Base-by-base conservation (phyloP, 192 early-diverging fungal genomes). In the Thoreauomyces humboldtii region DNA sequence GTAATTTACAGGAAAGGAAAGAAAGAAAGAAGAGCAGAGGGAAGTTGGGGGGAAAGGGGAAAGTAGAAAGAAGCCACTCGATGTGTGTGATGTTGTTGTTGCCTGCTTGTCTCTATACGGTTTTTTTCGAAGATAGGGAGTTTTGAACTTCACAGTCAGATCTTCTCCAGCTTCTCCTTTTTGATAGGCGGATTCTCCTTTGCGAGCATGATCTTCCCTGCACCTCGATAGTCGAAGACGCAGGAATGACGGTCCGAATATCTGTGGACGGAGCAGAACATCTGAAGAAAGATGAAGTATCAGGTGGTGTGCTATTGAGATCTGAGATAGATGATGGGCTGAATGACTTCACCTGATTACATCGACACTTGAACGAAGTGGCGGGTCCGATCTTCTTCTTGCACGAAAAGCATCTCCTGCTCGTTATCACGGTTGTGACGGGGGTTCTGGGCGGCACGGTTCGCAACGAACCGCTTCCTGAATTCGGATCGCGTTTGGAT, bases 191-290 rank as follows among this genome's bases (percentile, higher is more conserved):
- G 83, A 54, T 85, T 85, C 21, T 85, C 77, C 53, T 75, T 75
- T n/a, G 35, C 67, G 7, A 85, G 61, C 0, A 57, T 46, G 2
- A 55, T 53, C 63, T 68, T 76, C 2, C 73, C 77, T 11, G 74
- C 74, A 25, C 65, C 68, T 44, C 69, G 76, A 55, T 83, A 85
- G 51, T 85, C 73, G 59, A 65, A 81, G 11, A 69, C 58, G 66
- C 83, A 85, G 4, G 33, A 27, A 64, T 85, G 83, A 28, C 74
- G 59, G 57, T 85, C 83, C 12, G 81, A 76, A 57, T 81, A 83
- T 41, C 83, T 65, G 68, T 85, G 83, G 3, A 60, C 59, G 0
- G 78, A 71, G 56, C 83, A 85, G 55, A 80, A 84, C 29, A 63
- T 42, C 47, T 75, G 29, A 11, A 11, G 21, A 33, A 36, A 28